These are phyloP conservation scores for Cyclotella choctawhatcheeana DNA, from an alignment of 108 stramenopile genomes.

Conservation along the genomic window DNA sequence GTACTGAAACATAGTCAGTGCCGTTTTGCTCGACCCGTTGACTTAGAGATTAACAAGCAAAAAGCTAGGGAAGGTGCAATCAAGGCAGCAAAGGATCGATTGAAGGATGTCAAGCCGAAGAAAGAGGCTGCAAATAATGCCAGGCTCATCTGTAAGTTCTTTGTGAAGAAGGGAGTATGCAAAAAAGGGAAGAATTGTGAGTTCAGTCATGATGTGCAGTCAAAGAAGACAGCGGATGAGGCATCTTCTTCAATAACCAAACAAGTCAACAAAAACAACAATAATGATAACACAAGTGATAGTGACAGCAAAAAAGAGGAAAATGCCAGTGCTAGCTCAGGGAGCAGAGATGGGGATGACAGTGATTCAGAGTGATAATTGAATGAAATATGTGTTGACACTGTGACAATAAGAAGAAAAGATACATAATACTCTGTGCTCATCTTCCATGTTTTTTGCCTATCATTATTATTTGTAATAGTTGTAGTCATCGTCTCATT, in stretches of 20 bases:
- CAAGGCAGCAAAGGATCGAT: constrained; percentile 14
- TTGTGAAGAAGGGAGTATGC: constrained; percentile 44
- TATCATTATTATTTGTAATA: too few relatives aligned
- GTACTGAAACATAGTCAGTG: constrained; percentile 36
- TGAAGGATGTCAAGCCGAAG: constrained; percentile 6
- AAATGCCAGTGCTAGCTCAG: background rate
- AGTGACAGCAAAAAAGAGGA: constrained; percentile 11
- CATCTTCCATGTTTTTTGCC: too few relatives aligned
- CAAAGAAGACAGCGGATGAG: background rate
- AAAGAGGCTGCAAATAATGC: constrained; percentile 6
- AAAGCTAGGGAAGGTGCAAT: constrained; percentile 12
- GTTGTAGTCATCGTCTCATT: background rate
- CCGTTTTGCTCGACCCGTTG: constrained; percentile 72
- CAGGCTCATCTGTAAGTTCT: constrained; percentile 43
- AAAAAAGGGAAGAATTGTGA: constrained; percentile 50
- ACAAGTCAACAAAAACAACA: background rate
- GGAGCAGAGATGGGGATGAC: background rate
- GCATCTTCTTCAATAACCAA: background rate
- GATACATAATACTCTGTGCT: too few relatives aligned
- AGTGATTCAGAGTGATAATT: too few relatives aligned
- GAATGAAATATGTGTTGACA: too few relatives aligned
- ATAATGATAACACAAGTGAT: background rate
- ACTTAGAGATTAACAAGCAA: constrained; percentile 51
- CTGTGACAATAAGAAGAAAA: too few relatives aligned
- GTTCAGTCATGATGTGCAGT: constrained; percentile 46